Base-by-base conservation (phyloP, 495 filamentous ascomycete genomes). In the Lasiosphaeris hirsuta region DNA sequence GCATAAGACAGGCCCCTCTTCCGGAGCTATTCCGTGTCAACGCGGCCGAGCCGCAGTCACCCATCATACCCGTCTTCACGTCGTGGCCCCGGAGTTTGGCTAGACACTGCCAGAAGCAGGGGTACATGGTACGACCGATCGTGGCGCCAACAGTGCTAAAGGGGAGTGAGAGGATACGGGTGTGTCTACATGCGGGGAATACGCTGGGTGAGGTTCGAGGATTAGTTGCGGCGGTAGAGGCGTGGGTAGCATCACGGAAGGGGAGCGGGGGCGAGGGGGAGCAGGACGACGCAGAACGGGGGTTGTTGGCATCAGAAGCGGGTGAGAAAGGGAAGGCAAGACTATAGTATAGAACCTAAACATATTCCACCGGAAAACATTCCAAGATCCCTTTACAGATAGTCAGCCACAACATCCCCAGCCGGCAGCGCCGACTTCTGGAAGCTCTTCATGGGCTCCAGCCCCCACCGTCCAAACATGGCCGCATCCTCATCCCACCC, bases 401-500 rank as follows among this genome's bases (percentile, higher is more conserved):
- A 53, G 23, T 6, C 18, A 38, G 15, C 43, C 19, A 9, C 7
- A 13, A 54, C 43, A 50, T 18, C 51, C 14, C 36, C 42, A 0
- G 59, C 50, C 23, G 56, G 23, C 23, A 30, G 23, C 23, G 23
- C 44, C 61, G 64, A 62, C 58, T 73, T 72, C 45, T 60, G 59
- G 45, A 75, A 75, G 52, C 70, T 73, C 72, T 69, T 70, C 73
- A 75, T 75, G 10, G 88, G 86, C 60, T 79, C 75, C 63, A 90
- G 72, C 8, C 90, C 90, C 86, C 87, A 93, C 46, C 78, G 76
- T 8, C 86, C 83, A 72, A 95, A 91, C 83, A 93, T 87, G 7
- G 57, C 82, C 50, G 81, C 84, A 61, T 95, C 90, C 72, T 92
- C 88, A 59, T 91, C 90, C 88, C 89, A 95, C 4, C 90, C 90